Percentiles rank a stretch among this genome's conserved stretches.
These are phyloP conservation scores for Chaetomium sp. DNA, from an alignment of 2,329 filamentous ascomycete genomes.

Conservation along the genomic window DNA sequence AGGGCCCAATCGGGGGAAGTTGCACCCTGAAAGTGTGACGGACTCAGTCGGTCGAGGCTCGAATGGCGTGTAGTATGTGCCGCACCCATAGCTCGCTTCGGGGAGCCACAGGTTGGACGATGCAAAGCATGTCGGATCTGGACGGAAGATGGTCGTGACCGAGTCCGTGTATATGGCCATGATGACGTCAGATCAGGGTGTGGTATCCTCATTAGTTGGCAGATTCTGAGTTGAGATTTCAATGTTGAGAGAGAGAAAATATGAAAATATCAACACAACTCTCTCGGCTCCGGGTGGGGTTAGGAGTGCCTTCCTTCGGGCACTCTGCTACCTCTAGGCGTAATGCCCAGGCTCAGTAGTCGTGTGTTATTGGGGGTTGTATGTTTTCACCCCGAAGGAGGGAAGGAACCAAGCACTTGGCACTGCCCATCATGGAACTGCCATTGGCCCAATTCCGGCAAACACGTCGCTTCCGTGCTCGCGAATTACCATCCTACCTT, in stretches of 20 bases:
- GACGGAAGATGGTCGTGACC: background rate
- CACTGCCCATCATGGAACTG: background rate
- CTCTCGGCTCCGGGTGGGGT: background rate
- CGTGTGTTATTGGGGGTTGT: background rate
- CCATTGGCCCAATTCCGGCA: background rate
- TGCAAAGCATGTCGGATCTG: slow-evolving; percentile 8
- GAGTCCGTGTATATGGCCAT: background rate
- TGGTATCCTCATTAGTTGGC: background rate
- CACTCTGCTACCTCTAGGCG: background rate
- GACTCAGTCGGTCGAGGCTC: background rate
- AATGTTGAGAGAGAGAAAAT: background rate
- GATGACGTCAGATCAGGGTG: background rate
- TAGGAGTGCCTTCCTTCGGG: background rate
- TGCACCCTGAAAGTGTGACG: background rate
- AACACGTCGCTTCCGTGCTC: background rate
- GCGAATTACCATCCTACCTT: background rate
- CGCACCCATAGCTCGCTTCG: background rate
- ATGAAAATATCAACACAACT: background rate
- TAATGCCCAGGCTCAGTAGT: background rate
- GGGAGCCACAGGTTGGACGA: slow-evolving; percentile 5
- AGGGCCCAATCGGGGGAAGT: background rate
- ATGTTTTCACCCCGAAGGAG: background rate
- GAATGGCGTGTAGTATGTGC: slow-evolving; percentile 11
- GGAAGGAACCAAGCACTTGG: background rate
- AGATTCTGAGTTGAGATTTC: background rate